Evolutionary conservation across 2,329 filamentous ascomycete genomes (phyloP).

Genomic region (Fusarium tjaetaba): DNA sequence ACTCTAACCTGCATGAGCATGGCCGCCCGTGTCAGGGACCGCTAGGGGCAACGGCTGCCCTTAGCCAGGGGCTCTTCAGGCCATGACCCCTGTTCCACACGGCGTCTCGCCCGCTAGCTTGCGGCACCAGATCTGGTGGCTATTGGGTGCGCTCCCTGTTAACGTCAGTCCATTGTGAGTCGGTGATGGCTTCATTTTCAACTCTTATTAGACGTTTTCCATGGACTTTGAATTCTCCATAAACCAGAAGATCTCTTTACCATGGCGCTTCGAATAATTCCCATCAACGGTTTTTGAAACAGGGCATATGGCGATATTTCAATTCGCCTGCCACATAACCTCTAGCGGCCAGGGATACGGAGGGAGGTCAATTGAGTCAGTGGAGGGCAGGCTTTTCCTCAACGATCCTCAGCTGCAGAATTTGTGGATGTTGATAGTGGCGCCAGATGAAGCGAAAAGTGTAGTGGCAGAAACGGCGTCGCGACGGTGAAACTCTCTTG

Average conservation of each 20-base stretch:
- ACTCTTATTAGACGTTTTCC: conserved; percentile 33
- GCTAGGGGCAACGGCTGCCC: conserved; percentile 30
- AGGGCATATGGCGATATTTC: conserved; percentile 3
- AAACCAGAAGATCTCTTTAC: background rate
- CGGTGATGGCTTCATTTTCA: conserved; percentile 43
- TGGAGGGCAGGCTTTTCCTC: background rate
- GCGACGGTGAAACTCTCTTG: conserved; percentile 40
- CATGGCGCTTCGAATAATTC: background rate
- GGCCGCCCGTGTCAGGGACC: conserved; percentile 23
- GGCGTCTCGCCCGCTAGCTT: conserved; percentile 25
- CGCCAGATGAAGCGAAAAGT: conserved; percentile 20
- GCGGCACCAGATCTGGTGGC: background rate
- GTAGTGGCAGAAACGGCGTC: conserved; percentile 22
- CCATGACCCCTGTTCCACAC: conserved; percentile 33
- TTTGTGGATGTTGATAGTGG: conserved; percentile 1
- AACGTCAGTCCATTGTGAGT: conserved; percentile 36
- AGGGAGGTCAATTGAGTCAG: conserved; percentile 12
- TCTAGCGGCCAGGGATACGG: conserved; percentile 14
- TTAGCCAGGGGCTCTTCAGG: conserved; percentile 29
- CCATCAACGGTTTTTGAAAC: conserved; percentile 14
- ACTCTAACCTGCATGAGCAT: conserved; percentile 29
- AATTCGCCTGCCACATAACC: background rate
- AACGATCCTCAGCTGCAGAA: background rate
- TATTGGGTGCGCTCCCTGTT: conserved; percentile 12
- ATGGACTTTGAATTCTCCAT: conserved; percentile 9